A percentile compares a stretch with the other conserved stretches of the same genome.
Evolutionary conservation across 2,329 filamentous ascomycete genomes (phyloP).

Genomic region (Lizonia empirigonia): DNA sequence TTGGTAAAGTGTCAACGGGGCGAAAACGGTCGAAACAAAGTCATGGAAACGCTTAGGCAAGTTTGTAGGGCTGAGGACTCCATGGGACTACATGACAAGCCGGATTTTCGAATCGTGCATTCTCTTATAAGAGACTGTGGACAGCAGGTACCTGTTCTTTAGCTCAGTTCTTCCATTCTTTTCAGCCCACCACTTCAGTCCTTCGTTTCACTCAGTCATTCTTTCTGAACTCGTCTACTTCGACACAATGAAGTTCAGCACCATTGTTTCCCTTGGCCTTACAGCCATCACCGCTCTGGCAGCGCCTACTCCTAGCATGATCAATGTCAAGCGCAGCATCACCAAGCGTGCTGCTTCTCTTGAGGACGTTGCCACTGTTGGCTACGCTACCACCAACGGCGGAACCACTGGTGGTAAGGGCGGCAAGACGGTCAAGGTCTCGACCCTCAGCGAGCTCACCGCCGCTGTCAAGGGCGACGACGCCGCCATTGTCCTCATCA

Average conservation of each 20-base stretch:
- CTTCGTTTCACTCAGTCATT: constrained; percentile 25
- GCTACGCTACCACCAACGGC: constrained; percentile 44
- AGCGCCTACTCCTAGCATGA: constrained; percentile 37
- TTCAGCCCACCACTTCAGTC: constrained; percentile 18
- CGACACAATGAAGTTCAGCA: constrained; percentile 40
- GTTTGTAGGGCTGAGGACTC: constrained; percentile 14
- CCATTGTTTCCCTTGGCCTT: constrained; percentile 37
- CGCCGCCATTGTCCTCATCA: constrained; percentile 55
- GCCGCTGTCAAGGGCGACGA: constrained; percentile 53
- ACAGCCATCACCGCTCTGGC: constrained; percentile 41
- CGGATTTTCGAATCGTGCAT: constrained; percentile 4
- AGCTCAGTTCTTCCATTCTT: constrained; percentile 29
- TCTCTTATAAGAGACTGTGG: constrained; percentile 18
- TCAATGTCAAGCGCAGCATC: constrained; percentile 26
- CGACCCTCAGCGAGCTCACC: constrained; percentile 48
- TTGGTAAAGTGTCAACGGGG: constrained; percentile 11
- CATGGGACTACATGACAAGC: constrained; percentile 1
- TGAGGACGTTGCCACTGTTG: constrained; percentile 36
- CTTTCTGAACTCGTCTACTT: constrained; percentile 19
- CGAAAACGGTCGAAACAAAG: constrained; percentile 17
- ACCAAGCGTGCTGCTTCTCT: constrained; percentile 37
- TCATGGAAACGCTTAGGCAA: constrained; percentile 9
- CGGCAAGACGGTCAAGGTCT: constrained; percentile 44
- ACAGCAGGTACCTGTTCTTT: constrained; percentile 10
- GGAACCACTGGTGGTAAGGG: constrained; percentile 50